A percentile compares a stretch with the other conserved stretches of the same genome.
Evolutionary conservation across 805 yeast species (phyloP).

Genomic region (Yarrowia porcina): DNA sequence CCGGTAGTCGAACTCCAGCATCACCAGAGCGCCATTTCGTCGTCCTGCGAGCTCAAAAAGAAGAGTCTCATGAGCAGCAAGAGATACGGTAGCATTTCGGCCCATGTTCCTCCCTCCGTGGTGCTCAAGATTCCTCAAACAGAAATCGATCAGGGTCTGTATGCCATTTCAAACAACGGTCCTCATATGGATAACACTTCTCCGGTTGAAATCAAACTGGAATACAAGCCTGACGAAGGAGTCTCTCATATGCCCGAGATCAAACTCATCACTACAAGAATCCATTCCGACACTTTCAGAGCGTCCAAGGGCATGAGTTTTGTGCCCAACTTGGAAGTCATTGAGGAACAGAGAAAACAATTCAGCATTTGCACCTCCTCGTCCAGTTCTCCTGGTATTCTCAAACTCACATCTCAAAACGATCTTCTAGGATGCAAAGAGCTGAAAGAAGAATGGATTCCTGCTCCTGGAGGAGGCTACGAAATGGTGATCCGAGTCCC

Average conservation of each 20-base stretch:
- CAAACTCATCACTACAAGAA: conserved; percentile 10
- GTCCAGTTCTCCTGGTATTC: not conserved
- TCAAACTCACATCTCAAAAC: conserved; percentile 7
- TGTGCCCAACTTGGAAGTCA: conserved; percentile 17
- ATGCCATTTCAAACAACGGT: conserved; percentile 47
- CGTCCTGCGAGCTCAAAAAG: conserved; percentile 10
- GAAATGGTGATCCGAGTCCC: not conserved
- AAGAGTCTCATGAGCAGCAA: conserved; percentile 1
- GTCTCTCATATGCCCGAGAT: not conserved
- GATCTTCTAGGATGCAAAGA: conserved; percentile 20
- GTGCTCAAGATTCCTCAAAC: conserved; percentile 25
- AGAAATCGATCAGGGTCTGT: conserved; percentile 85
- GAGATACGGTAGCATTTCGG: not conserved
- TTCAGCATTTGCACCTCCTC: not conserved
- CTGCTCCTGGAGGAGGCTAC: not conserved
- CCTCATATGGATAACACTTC: conserved; percentile 11
- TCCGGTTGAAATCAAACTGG: conserved; percentile 17
- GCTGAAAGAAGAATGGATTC: not conserved
- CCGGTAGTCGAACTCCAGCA: conserved; percentile 20
- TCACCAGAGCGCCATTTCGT: conserved; percentile 15
- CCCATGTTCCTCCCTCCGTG: conserved; percentile 21
- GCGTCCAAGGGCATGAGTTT: conserved; percentile 19
- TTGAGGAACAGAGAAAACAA: conserved; percentile 21
- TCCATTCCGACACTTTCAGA: conserved; percentile 23
- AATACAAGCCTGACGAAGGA: conserved; percentile 2